These are phyloP conservation scores for Diplogelasinospora grovesii DNA, from an alignment of 495 filamentous ascomycete species.

Conservation along the genomic window DNA sequence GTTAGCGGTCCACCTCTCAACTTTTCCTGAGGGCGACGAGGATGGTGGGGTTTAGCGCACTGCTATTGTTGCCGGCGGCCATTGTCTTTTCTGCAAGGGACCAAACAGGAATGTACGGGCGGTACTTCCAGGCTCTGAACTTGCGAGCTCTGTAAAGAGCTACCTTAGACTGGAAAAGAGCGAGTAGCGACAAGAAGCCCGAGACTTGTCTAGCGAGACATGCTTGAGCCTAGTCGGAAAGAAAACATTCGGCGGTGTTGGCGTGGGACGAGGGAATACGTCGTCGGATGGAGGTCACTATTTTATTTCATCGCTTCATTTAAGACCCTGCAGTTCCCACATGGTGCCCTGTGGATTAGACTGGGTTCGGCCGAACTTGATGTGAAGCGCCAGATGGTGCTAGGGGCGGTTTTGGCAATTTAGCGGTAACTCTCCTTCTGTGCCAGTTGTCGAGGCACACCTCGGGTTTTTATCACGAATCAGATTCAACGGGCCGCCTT, in stretches of 20 bases:
- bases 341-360: not conserved
- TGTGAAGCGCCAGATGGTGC: too few relatives aligned
- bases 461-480: conserved; percentile 8
- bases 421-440: too few relatives aligned
- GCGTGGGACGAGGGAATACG: not conserved
- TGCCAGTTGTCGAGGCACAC: conserved; percentile 16
- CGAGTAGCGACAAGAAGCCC: too few relatives aligned
- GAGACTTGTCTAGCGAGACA: too few relatives aligned
- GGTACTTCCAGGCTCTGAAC: too few relatives aligned
- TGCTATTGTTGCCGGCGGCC: conserved; percentile 39
- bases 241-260: conserved; percentile 3
- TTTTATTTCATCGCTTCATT: conserved; percentile 3
- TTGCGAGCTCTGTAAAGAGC: too few relatives aligned
- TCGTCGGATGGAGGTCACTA: not conserved
- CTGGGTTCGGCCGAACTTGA: too few relatives aligned
- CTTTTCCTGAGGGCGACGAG: not conserved
- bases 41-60: conserved; percentile 19
- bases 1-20: conserved; percentile 14
- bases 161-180: too few relatives aligned
- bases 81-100: conserved; percentile 22
- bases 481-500: conserved; percentile 8
- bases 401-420: too few relatives aligned
- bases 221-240: conserved; percentile 1
- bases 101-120: too few relatives aligned
- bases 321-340: too few relatives aligned